Evolutionary conservation across 495 filamentous ascomycete species (phyloP).

Genomic region (Podospora comata): DNA sequence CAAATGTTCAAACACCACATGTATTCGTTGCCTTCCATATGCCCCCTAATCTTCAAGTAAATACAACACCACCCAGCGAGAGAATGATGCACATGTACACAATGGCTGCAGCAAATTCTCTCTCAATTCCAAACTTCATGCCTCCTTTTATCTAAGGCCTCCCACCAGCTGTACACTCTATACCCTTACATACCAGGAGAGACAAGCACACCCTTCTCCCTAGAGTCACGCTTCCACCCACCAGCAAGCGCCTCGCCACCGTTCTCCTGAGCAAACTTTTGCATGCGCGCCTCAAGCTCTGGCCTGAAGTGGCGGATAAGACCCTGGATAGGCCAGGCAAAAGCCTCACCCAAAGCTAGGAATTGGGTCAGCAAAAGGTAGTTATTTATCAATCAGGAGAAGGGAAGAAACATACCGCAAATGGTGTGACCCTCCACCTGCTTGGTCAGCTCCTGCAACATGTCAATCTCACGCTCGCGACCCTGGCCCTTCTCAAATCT

Average conservation of each 20-base stretch:
- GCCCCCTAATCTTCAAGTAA: not conserved
- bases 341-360: conserved; percentile 85
- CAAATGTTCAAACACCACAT: not conserved
- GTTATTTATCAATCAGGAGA: not conserved
- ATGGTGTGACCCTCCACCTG: conserved; percentile 99
- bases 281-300: conserved; percentile 86
- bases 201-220: conserved; percentile 75
- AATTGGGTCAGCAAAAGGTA: conserved; percentile 1
- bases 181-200: conserved; percentile 73
- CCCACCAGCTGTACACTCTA: not conserved
- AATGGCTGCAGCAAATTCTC: not conserved
- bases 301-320: conserved; percentile 96
- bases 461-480: conserved; percentile 90
- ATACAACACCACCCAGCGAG: not conserved
- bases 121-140: not conserved
- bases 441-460: conserved; percentile 98
- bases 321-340: conserved; percentile 97
- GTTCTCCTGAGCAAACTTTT: conserved; percentile 63
- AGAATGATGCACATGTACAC: not conserved
- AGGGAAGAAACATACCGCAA: conserved; percentile 60
- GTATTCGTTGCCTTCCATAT: not conserved
- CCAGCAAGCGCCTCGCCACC: conserved; percentile 75
- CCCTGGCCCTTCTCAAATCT: conserved; percentile 89
- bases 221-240: conserved; percentile 78
- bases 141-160: not conserved